These are phyloP conservation scores for Agrocybe pediades DNA, from an alignment of 768 basidiomycete genomes.

Conservation along the genomic window DNA sequence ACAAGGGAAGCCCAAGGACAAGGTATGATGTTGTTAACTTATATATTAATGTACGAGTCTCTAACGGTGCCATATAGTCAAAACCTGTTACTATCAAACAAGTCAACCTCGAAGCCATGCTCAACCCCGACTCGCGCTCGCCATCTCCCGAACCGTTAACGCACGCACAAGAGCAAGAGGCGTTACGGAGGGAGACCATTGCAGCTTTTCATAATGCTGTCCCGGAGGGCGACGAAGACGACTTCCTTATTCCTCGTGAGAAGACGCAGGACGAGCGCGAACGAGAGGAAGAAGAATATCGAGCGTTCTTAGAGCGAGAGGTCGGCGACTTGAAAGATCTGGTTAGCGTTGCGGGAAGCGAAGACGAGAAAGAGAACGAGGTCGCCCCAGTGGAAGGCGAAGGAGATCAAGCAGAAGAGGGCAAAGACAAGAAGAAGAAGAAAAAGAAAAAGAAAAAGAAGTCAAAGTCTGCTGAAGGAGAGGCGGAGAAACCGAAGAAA, in stretches of 20 bases:
- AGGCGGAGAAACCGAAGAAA: conserved; percentile 8
- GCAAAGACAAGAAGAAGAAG: conserved; percentile 42
- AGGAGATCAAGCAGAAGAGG: conserved; percentile 38
- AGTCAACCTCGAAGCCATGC: conserved; percentile 63
- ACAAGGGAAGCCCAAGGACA: conserved; percentile 44
- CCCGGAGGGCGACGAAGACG: conserved; percentile 53
- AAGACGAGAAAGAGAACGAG: conserved; percentile 23
- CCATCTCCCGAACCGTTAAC: conserved; percentile 61
- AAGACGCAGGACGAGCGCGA: conserved; percentile 79
- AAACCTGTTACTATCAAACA: conserved; percentile 80
- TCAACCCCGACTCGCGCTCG: conserved; percentile 57
- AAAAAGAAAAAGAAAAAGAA: conserved; percentile 35
- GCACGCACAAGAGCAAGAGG: conserved; percentile 76
- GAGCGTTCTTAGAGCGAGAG: conserved; percentile 75
- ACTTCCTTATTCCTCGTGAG: conserved; percentile 71
- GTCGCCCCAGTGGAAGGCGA: conserved; percentile 26
- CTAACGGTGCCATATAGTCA: conserved; percentile 35
- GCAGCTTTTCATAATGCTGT: conserved; percentile 70
- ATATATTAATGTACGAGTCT: background rate
- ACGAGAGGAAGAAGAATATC: conserved; percentile 84
- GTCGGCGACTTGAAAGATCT: conserved; percentile 78
- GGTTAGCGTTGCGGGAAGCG: conserved; percentile 55
- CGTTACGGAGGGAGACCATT: conserved; percentile 80
- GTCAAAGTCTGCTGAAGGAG: conserved; percentile 23
- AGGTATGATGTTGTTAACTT: conserved; percentile 38